Percentiles rank a stretch among this genome's conserved stretches.
These are phyloP conservation scores for Asclepias syriaca DNA, from an alignment of 257 asterid species.

Conservation along the genomic window DNA sequence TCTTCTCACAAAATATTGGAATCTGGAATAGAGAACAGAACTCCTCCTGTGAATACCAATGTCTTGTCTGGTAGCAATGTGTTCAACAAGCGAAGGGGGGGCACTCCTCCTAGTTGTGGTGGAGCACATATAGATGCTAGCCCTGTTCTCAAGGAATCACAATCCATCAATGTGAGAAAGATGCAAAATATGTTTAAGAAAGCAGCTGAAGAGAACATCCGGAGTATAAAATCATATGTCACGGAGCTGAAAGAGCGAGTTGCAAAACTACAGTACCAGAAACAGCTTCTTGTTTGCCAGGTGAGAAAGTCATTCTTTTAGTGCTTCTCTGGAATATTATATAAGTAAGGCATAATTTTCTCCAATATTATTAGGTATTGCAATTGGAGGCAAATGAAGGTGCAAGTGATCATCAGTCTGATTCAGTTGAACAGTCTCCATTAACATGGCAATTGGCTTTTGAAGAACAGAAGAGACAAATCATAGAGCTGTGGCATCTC, in stretches of 20 bases:
- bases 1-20: slow-evolving; percentile 44
- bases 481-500: slow-evolving; percentile 91
- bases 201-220: slow-evolving; percentile 88
- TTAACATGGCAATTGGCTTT: slow-evolving; percentile 58
- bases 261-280: slow-evolving; percentile 93
- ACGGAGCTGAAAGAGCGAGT: slow-evolving; percentile 92
- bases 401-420: slow-evolving; percentile 58
- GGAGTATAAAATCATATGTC: slow-evolving; percentile 79
- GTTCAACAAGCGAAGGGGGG: slow-evolving; percentile 21
- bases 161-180: slow-evolving; percentile 74
- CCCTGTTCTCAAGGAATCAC: slow-evolving; percentile 47
- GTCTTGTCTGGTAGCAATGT: slow-evolving; percentile 20
- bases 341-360: too few relatives aligned
- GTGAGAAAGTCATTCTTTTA: slow-evolving; percentile 28
- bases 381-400: slow-evolving; percentile 73
- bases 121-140: slow-evolving; percentile 38
- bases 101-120: slow-evolving; percentile 32
- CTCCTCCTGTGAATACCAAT: slow-evolving; percentile 58
- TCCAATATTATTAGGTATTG: slow-evolving; percentile 47
- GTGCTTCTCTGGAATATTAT: background rate
- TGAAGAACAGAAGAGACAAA: slow-evolving; percentile 78
- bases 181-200: slow-evolving; percentile 86
- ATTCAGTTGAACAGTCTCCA: slow-evolving; percentile 42
- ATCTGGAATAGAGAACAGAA: slow-evolving; percentile 59
- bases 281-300: slow-evolving; percentile 96